Evolutionary conservation across 345 rosid genomes (phyloP), one percentile per base, ranked within the genome.

Genomic region (Gossypium arboreum): DNA sequence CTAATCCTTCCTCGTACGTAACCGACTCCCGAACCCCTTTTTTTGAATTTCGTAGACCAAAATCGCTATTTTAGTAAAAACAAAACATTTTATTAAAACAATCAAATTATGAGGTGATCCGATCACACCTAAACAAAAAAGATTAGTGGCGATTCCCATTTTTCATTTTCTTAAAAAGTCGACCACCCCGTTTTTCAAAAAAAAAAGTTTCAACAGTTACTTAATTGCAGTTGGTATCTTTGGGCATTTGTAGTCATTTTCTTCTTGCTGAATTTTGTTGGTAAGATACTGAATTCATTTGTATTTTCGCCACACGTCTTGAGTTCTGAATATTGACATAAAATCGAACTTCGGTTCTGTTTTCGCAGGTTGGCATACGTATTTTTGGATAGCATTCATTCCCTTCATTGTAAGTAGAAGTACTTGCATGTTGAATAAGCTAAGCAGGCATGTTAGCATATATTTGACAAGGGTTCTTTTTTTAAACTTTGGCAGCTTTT

Each of bases 201-300:
- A 20, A 20, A 20, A 20, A 20, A 20, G 22, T 20, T 20, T 20
- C 22, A 12, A 29, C 61, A 8, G 55, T 0, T 17, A 68, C 47
- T 22, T 65, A 27, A 24, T 50, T 83, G 82, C 92, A 94, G 98
- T 78, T 94, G 98, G 97, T 94, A 89, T 60, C 97, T 92, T 55
- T 94, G 98, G 98, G 57, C 91, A 57, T 92, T 92, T 55, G 92
- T 92, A 76, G 89, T 85, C 71, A 18, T 89, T 73, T 94, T 94
- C 85, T 76, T 94, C 85, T 79, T 92, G 86, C 82, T 92, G 72
- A 90, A 94, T 82, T 77, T 92, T 44, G 61, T 80, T 13, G 84
- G 94, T 94, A 75, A 83, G 85, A 57, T 73, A 7, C 70, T 0
- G 47, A 70, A 52, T 7, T 29, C 5, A 4, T 25, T 50, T 25